phyloP scores from a whole-genome alignment of 495 filamentous ascomycete genomes.

The Aspergillus funiculosus region DNA sequence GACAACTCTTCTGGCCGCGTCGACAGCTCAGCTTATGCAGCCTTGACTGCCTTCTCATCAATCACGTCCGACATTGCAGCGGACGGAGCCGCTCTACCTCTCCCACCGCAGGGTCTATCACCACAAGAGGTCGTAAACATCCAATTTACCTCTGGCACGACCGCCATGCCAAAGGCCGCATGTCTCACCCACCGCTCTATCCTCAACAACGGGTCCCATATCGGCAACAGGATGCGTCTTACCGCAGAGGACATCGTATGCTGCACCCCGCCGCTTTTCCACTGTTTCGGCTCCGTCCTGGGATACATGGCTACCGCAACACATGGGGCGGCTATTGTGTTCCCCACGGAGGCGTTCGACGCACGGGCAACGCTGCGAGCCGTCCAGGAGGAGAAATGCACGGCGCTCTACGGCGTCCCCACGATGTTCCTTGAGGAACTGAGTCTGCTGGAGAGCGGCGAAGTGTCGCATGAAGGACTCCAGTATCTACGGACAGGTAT shows the following conservation, averaged over 20 bases:
- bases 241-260: slow-evolving; percentile 67
- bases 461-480: slow-evolving; percentile 54
- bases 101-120: slow-evolving; percentile 46
- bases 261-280: slow-evolving; percentile 84
- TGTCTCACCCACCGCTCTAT: slow-evolving; percentile 80
- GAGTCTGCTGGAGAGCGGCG: slow-evolving; percentile 57
- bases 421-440: slow-evolving; percentile 96
- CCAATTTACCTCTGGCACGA: slow-evolving; percentile 95
- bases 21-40: slow-evolving; percentile 39
- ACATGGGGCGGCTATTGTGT: slow-evolving; percentile 77
- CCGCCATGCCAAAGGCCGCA: slow-evolving; percentile 82
- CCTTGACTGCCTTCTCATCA: slow-evolving; percentile 49
- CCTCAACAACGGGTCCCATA: slow-evolving; percentile 81
- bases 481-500: slow-evolving; percentile 77
- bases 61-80: slow-evolving; percentile 43
- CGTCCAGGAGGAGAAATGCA: slow-evolving; percentile 69
- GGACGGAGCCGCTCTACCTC: slow-evolving; percentile 30
- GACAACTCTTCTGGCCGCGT: slow-evolving; percentile 70
- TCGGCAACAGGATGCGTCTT: slow-evolving; percentile 78
- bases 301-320: slow-evolving; percentile 94
- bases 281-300: slow-evolving; percentile 87
- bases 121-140: slow-evolving; percentile 81
- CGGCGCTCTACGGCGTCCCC: slow-evolving; percentile 86
- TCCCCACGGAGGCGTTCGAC: slow-evolving; percentile 84
- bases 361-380: slow-evolving; percentile 63